These are phyloP conservation scores for Pilatotrama ljubarskyi DNA, from an alignment of 768 basidiomycete genomes.

Conservation along the genomic window DNA sequence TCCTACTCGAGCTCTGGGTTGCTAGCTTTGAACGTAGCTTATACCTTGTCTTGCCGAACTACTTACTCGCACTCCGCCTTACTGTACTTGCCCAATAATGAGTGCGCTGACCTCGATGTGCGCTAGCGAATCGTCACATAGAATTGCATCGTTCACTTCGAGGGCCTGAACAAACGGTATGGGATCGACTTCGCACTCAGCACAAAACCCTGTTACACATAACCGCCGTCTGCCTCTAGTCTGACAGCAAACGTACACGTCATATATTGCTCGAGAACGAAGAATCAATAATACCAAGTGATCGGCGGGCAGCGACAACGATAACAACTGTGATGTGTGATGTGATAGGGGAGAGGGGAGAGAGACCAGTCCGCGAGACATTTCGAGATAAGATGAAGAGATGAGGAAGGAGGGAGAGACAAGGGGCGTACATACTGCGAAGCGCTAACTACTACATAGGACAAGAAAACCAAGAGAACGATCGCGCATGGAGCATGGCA, in stretches of 20 bases:
- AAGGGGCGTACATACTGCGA: slow-evolving; percentile 4
- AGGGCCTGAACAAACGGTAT: too few relatives aligned
- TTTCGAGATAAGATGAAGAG: neutral
- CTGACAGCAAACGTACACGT: slow-evolving; percentile 9
- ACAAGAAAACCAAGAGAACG: slow-evolving; percentile 1
- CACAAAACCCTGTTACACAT: too few relatives aligned
- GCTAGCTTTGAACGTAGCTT: too few relatives aligned
- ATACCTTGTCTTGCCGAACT: too few relatives aligned
- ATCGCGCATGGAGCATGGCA: too few relatives aligned
- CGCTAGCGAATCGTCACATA: too few relatives aligned
- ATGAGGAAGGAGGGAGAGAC: neutral
- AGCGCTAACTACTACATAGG: slow-evolving; percentile 16
- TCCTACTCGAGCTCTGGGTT: too few relatives aligned
- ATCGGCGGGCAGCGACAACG: slow-evolving; percentile 4
- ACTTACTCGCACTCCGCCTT: too few relatives aligned
- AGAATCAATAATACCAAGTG: slow-evolving; percentile 12
- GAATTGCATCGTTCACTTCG: too few relatives aligned
- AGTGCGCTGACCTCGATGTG: too few relatives aligned
- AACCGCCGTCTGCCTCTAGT: neutral
- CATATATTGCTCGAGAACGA: slow-evolving; percentile 16
- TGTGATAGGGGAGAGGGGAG: neutral
- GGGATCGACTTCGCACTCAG: too few relatives aligned
- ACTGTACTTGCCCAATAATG: too few relatives aligned
- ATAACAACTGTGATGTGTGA: slow-evolving; percentile 1
- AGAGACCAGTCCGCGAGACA: neutral